Evolutionary conservation across 2,329 filamentous ascomycete genomes (phyloP).

Genomic region (Chrysosporium keratinophilum): DNA sequence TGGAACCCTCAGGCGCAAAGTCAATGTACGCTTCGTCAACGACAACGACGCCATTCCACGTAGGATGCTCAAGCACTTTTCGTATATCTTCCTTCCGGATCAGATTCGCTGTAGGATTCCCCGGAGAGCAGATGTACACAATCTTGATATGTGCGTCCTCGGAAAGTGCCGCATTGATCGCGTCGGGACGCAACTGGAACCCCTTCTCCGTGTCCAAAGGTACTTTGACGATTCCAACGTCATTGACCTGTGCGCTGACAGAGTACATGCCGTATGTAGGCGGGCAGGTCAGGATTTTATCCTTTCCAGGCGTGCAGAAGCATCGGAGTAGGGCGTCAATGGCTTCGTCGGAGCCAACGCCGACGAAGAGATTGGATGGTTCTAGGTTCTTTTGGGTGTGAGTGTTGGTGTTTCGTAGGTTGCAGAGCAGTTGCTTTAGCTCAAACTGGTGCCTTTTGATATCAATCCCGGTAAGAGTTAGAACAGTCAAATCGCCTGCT

Average conservation of each 20-base stretch:
- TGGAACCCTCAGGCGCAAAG: constrained; percentile 69
- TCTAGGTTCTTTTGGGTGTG: constrained; percentile 65
- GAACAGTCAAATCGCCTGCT: neutral
- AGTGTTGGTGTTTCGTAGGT: constrained; percentile 68
- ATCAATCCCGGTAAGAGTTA: neutral
- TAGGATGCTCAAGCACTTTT: constrained; percentile 67
- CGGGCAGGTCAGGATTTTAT: constrained; percentile 88
- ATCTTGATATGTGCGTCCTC: constrained; percentile 64
- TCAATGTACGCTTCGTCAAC: constrained; percentile 96
- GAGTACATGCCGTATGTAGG: constrained; percentile 98
- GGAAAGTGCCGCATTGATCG: constrained; percentile 57
- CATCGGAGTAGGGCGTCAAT: constrained; percentile 89
- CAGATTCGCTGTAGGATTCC: constrained; percentile 79
- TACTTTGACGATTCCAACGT: constrained; percentile 76
- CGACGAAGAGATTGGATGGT: constrained; percentile 81
- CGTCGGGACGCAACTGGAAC: constrained; percentile 63
- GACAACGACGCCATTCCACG: constrained; percentile 90
- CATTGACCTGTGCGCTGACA: constrained; percentile 90
- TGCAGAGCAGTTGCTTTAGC: constrained; percentile 78
- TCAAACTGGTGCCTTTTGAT: constrained; percentile 60
- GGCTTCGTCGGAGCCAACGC: constrained; percentile 91
- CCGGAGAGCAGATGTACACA: constrained; percentile 85
- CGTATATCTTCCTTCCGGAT: constrained; percentile 66
- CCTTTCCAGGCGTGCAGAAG: constrained; percentile 78
- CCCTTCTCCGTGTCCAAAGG: constrained; percentile 60